These are phyloP conservation scores for Euphorbia schlechtendalii DNA, from an alignment of 441 rosid species.

Conservation along the genomic window DNA sequence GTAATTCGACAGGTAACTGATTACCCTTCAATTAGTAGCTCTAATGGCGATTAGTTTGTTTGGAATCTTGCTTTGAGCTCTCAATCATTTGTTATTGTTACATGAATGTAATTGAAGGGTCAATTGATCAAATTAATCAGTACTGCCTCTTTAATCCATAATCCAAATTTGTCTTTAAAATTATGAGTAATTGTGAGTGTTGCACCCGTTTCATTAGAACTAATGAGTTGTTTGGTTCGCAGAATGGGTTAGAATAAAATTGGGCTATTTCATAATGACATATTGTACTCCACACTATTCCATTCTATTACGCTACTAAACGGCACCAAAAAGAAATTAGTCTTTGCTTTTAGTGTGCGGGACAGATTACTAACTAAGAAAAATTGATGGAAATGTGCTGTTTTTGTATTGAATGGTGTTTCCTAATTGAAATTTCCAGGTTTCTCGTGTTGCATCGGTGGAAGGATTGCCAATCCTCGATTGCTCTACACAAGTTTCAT, in stretches of 20 bases:
- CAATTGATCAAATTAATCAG: not conserved
- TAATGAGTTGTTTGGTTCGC: too few species aligned
- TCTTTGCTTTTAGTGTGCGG: too few species aligned
- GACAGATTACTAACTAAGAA: too few species aligned
- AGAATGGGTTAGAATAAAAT: too few species aligned
- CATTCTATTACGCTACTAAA: too few species aligned
- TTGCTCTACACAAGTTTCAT: slow-evolving; percentile 53
- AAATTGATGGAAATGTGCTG: too few species aligned
- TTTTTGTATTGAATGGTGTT: not conserved
- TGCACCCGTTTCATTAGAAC: too few species aligned
- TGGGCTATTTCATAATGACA: too few species aligned
- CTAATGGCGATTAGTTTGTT: not conserved
- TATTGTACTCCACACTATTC: too few species aligned
- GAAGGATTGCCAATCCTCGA: slow-evolving; percentile 69
- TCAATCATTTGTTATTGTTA: too few species aligned
- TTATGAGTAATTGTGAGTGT: too few species aligned
- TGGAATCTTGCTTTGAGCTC: not conserved
- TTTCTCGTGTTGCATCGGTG: slow-evolving; percentile 57
- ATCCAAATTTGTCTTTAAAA: not conserved
- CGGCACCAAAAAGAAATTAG: too few species aligned
- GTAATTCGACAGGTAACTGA: slow-evolving; percentile 53
- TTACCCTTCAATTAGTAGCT: not conserved
- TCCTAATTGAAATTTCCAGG: slow-evolving; percentile 39
- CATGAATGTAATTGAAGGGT: not conserved
- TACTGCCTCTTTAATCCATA: not conserved